Conservation (phyloP, 78 protist genomes). For the Polysphondylium violaceum region DNA sequence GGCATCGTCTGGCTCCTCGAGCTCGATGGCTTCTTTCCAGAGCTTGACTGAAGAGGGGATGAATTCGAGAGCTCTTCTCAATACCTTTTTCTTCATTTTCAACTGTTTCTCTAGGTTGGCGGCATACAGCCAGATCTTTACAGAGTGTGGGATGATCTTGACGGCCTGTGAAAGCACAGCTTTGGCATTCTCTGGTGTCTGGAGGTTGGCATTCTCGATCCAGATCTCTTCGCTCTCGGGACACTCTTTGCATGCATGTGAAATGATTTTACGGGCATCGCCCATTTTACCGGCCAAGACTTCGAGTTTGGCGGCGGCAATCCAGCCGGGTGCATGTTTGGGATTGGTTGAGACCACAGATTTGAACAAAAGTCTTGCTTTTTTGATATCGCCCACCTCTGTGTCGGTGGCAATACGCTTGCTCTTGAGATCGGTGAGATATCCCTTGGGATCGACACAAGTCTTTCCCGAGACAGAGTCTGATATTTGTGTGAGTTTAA, state of each 20-base stretch:
- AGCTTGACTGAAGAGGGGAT: constrained; percentile 92
- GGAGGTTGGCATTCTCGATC: constrained; percentile 92
- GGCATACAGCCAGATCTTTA: constrained; percentile 95
- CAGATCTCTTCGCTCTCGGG: constrained; percentile 95
- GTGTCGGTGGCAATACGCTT: constrained; percentile 55
- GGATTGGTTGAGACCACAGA: constrained; percentile 84
- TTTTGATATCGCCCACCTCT: constrained; percentile 91
- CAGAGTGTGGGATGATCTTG: constrained; percentile 86
- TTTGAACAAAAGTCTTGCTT: constrained; percentile 90
- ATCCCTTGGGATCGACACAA: constrained; percentile 96
- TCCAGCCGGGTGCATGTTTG: constrained; percentile 92
- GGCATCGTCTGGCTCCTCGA: constrained; percentile 93
- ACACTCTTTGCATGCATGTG: constrained; percentile 87
- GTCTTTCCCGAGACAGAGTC: constrained; percentile 95
- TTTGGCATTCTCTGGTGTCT: constrained; percentile 89
- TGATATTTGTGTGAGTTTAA: constrained; percentile 83
- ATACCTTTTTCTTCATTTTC: constrained; percentile 81
- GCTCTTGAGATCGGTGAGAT: constrained; percentile 86
- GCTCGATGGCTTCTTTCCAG: constrained; percentile 97
- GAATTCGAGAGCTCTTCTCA: constrained; percentile 91
- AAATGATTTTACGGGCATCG: constrained; percentile 89
- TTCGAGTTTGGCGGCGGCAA: constrained; percentile 95
- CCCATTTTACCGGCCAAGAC: constrained; percentile 90
- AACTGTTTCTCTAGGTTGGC: constrained; percentile 90
- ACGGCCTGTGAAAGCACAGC: constrained; percentile 94